Evolutionary conservation across 1,284 basidiomycete species (phyloP), one percentile per base, ranked within the genome.

Genomic region (Ceraceosorus guamensis): DNA sequence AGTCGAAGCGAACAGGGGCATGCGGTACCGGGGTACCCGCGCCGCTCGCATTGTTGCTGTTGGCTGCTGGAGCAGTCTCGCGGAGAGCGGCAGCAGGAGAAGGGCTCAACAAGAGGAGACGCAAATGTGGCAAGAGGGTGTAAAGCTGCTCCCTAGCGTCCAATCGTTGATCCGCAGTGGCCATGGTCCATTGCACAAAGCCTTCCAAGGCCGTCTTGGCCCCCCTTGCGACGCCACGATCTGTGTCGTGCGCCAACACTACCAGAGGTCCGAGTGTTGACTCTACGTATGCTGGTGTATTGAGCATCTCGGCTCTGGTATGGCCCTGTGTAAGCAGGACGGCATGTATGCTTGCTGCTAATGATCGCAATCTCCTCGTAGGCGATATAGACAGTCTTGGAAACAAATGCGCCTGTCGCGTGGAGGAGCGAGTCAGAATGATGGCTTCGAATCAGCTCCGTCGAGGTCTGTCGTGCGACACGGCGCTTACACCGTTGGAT

Each of bases 331-430:
- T 58, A 6, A 91, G 80, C 5, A 96, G 78, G 5, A 84, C 81
- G 0, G 81, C 70, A 64, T 95, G 90, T 0, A 91, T 77, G 6
- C 82, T 80, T 5, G 85, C 83, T 1, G 90, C 82, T 0, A 87
- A 79, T 6, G 82, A 73, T 13, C 89, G 84, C 18, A 92, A 81
- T 43, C 89, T 83, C 39, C 90, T 84, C 11, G 86, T 87, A 0
- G 89, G 84, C 59, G 91, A 88, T 16, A 89, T 79, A 46, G 91
- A 84, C 8, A 96, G 81, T 0, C 86, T 81, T 0, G 91, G 86
- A 41, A 89, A 79, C 76, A 95, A 89, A 77, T 95, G 89, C 41
- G 89, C 78, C 90, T 91, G 68, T 10, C n/a, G 7, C 14, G 24
- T 32, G 4, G 43, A 48, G 35, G 43, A 18, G n/a, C 30, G 50